These are phyloP conservation scores for Trichoderma gracile DNA, from an alignment of 2,329 filamentous ascomycete genomes.

Conservation along the genomic window DNA sequence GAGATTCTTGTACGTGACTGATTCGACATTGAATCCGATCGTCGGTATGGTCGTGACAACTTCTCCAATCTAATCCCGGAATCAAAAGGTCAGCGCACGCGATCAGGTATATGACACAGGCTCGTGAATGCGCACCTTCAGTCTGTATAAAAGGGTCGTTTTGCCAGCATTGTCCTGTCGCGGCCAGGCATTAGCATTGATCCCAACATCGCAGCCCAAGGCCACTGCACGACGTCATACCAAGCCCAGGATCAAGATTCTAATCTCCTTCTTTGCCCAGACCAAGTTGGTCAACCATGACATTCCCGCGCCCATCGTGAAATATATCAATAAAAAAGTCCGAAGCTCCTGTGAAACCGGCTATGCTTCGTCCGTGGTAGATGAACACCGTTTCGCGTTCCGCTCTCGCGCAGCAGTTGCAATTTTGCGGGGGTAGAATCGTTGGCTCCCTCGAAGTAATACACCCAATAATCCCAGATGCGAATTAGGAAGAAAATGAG, in stretches of 20 bases:
- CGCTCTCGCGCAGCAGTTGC: background rate
- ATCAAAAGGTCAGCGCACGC: conserved; percentile 7
- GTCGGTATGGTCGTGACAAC: conserved; percentile 99
- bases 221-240: conserved; percentile 53
- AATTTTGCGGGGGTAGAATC: background rate
- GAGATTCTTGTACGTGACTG: conserved; percentile 95
- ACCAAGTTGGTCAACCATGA: conserved; percentile 72
- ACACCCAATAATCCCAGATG: background rate
- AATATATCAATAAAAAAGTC: background rate
- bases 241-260: conserved; percentile 91
- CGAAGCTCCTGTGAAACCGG: background rate
- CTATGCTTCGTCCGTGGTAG: background rate
- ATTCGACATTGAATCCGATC: conserved; percentile 99
- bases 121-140: conserved; percentile 65
- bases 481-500: conserved; percentile 5
- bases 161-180: conserved; percentile 97
- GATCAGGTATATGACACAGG: background rate
- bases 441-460: too few relatives aligned
- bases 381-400: background rate
- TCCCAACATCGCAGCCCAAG: background rate
- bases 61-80: conserved; percentile 75
- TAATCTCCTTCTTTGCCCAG: conserved; percentile 95
- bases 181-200: conserved; percentile 30
- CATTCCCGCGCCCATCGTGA: conserved; percentile 63
- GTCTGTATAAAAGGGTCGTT: conserved; percentile 91